Conservation (phyloP, 108 stramenopile species). For the Tribonema minus region DNA sequence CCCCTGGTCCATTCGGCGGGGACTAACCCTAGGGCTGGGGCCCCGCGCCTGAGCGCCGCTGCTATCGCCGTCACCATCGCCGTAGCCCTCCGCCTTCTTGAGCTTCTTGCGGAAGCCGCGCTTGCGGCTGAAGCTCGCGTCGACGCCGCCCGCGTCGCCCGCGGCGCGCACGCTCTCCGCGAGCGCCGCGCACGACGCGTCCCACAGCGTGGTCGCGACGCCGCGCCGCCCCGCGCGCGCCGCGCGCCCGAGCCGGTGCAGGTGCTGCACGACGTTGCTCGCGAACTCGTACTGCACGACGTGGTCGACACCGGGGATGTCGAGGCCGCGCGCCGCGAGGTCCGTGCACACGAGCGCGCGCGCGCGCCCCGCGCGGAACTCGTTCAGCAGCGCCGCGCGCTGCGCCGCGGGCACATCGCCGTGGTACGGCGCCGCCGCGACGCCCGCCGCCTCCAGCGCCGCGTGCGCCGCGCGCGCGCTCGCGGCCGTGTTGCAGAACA, state of each 20-base stretch:
- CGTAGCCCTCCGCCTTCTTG: conserved; percentile 47
- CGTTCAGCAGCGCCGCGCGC: conserved; percentile 72
- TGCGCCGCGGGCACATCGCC: conserved; percentile 70
- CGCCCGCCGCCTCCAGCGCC: conserved; percentile 57
- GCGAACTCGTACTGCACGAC: conserved; percentile 54
- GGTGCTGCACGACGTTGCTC: conserved; percentile 48
- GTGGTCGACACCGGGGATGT: conserved; percentile 42
- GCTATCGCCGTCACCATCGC: conserved; percentile 2
- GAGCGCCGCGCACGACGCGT: conserved; percentile 2
- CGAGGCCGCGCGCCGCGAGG: conserved; percentile 46
- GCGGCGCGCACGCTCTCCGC: neutral
- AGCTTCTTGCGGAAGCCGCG: conserved; percentile 36
- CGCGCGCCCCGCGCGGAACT: conserved; percentile 59
- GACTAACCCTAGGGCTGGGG: neutral
- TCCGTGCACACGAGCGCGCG: conserved; percentile 52
- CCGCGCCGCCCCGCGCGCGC: conserved; percentile 29
- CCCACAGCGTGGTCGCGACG: conserved; percentile 16
- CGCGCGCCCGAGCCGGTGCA: conserved; percentile 35
- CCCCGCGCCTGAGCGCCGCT: neutral
- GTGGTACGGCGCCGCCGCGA: conserved; percentile 74
- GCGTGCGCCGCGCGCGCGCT: neutral
- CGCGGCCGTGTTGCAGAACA: conserved; percentile 43
- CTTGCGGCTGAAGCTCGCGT: conserved; percentile 25
- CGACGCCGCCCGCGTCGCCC: neutral
- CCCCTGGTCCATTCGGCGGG: neutral